phyloP scores from a whole-genome alignment of 306 rosid species.

The Sindora glabra region DNA sequence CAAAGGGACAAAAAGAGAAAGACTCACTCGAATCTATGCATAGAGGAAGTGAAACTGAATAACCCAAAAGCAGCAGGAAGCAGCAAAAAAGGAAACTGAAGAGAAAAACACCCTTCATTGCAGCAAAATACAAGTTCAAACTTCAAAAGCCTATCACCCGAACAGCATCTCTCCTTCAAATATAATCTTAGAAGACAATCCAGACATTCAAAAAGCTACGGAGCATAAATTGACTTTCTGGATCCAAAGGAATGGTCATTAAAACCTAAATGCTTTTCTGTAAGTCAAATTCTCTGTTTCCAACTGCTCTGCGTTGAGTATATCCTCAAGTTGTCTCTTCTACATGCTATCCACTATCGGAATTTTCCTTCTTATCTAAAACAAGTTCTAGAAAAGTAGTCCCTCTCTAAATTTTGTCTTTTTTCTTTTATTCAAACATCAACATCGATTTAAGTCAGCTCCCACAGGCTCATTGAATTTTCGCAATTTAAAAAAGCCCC shows the following conservation, averaged over 20 bases:
- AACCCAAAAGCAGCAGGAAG: conserved; percentile 45
- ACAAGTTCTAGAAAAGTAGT: conserved; percentile 1
- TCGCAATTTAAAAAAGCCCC: not conserved
- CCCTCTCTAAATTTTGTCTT: conserved; percentile 11
- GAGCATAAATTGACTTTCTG: conserved; percentile 3
- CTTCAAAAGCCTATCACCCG: not conserved
- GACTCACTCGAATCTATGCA: conserved; percentile 78
- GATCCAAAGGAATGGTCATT: not conserved
- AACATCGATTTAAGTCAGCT: conserved; percentile 12
- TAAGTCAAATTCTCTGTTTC: conserved; percentile 6
- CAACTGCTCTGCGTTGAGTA: conserved; percentile 6
- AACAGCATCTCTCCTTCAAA: conserved; percentile 22
- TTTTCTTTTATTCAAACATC: conserved; percentile 6
- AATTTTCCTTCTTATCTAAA: not conserved
- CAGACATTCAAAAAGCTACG: not conserved
- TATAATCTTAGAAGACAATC: conserved; percentile 7
- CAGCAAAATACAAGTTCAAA: conserved; percentile 9
- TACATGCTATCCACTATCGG: not conserved
- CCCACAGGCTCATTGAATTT: conserved; percentile 9
- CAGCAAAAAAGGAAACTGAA: conserved; percentile 35
- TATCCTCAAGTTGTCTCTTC: not conserved
- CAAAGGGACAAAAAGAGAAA: not conserved
- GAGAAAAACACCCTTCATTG: conserved; percentile 48
- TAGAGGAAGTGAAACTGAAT: conserved; percentile 62
- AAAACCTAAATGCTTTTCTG: not conserved